Evolutionary conservation across 129 eudicot genomes (phyloP), one percentile per base, ranked within the genome.

Genomic region (Oenanthe sinensis): DNA sequence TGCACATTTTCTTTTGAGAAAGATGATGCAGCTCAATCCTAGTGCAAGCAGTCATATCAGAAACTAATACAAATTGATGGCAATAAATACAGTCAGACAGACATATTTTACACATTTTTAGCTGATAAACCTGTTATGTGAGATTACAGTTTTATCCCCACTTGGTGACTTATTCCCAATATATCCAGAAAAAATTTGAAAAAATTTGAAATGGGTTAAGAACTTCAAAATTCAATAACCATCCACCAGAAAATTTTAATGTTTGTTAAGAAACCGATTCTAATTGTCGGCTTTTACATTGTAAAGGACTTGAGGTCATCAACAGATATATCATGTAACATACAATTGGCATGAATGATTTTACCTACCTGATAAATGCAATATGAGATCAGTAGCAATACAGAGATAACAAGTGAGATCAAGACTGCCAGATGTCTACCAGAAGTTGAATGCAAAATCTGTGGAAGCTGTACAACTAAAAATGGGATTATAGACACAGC

Each of bases 401-500:
- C 28, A 0, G 95, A 90, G 39, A 90, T 81, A 16, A 90, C 76
- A 40, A 90, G 90, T n/a, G 90, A 91, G 58, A 88, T 40, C 81
- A 90, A 82, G 42, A 87, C 83, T 3, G 86, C 87, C 36, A 85
- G 30, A 47, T 84, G 88, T 67, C 85, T 81, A 71, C 87, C 88
- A 48, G 91, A 90, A 36, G 87, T 79, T 37, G 93, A 82, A 78
- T 81, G 80, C 45, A 84, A 33, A 20, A 85, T 52, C 60, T 85
- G 82, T 1, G 86, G 85, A 49, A 84, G 73, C 42, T 87, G 96
- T 50, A 87, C 91, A 77, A 90, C 85, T 22, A 84, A 22, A 76
- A 87, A 90, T 8, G 91, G 96, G 50, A 90, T 83, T 55, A 90
- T 83, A 28, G 92, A 90, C 71, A 84, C 72, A 79, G 90, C 91